Evolutionary conservation across 495 filamentous ascomycete genomes (phyloP), one percentile per base, ranked within the genome.

Genomic region (Aspergillus indologenus): DNA sequence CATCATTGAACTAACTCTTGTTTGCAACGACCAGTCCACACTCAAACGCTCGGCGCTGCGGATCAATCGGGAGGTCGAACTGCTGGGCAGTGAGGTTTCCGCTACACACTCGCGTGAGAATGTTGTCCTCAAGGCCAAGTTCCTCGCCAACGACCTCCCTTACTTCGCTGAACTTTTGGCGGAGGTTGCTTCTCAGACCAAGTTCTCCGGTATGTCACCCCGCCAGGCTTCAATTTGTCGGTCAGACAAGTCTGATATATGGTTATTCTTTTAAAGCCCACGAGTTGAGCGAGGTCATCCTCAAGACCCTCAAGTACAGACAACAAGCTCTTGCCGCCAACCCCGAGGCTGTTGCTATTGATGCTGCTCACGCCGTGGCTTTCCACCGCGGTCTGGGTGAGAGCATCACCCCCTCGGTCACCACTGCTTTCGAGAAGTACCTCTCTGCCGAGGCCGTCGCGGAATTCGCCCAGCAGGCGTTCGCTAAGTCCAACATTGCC

Each of bases 151-250:
- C 68, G 91, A 99, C 64, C 85, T 99, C 60, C 92, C 94, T 61
- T 99, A 98, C 85, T 99, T 96, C 76, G 84, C 91, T 70, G 94
- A 99, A 81, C 81, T 97, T 62, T 83, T 99, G 64, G 91, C 86
- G 55, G 94, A 99, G 78, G 89, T 97, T 70, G 81, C 94, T 61
- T 85, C 87, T 55, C 79, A 89, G 74, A 93, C 95, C 55, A 91
- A 89, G 73, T 99, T 88, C 69, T 83, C 83, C 57, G 81, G 91
- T 96, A 80, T 80, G 86, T 70, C 45, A 45, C 2, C 17, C 4
- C 14, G 24, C 17, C 24, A 19, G 19, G 29, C n/a, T 26, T 47
- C 20, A 26, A 23, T 8, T 21, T 26, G 15, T 26, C 42, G 9
- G 23, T 20, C 17, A 9, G 23, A 55, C 40, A 5, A 17, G 55